Evolutionary conservation across 371 early-diverging fungal genomes (phyloP), one percentile per base, ranked within the genome.

Genomic region (Rhizopus sp.): DNA sequence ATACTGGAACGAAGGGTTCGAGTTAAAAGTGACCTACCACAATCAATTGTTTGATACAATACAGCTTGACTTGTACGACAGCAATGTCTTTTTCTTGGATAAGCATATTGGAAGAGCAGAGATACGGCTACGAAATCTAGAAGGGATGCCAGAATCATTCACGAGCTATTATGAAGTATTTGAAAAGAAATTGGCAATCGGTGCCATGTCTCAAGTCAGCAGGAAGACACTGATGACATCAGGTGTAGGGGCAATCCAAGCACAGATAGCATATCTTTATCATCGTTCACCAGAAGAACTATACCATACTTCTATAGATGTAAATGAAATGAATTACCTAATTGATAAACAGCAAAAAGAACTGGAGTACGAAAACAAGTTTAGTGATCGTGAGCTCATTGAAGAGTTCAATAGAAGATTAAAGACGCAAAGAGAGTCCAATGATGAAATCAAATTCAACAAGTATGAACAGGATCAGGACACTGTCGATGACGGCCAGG

Each of bases 1-100:
- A 30, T 67, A 73, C 48, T 90, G 90, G 90, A 83, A 84, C 64
- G 88, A 88, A 62, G 78, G 81, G 0, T 91, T 90, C 51, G 88
- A 90, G 59, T 80, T 91, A n/a, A 60, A 68, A 9, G 84, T 91
- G 6, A 75, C 85, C 6, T 89, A 86, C 42, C 91, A 91, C 55
- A 76, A 80, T 42, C 91, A 91, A 70, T 69, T 91, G 5, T 91
- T 91, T 69, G 90, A 85, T 41, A 78, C 81, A 17, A 63, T 68
- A 3, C 69, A 90, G 63, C 69, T 91, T 16, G 92, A 91, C 60
- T 62, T 91, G 9, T 89, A 86, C 51, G 87, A 89, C 44, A 72
- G 56, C 53, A 73, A 77, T 52, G 56, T 73, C 1, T 65, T 91
- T 30, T 73, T 89, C 9, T 70, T 86, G 5, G 88, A 91, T 57